Evolutionary conservation across 2,329 filamentous ascomycete species (phyloP).

Genomic region (Talaromyces marneffei): DNA sequence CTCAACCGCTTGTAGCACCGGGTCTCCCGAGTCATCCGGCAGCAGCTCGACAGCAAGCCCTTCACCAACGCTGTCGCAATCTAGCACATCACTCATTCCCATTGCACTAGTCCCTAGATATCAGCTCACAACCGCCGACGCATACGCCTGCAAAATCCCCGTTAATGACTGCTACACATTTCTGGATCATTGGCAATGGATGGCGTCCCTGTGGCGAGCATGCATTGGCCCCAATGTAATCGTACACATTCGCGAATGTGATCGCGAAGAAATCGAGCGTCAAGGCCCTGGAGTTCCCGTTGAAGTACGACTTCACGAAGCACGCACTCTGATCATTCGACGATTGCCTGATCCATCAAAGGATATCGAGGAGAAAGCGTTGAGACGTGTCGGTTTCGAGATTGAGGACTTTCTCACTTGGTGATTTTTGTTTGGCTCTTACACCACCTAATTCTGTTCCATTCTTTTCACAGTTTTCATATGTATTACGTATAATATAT

Average conservation of each 20-base stretch:
- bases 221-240: constrained; percentile 68
- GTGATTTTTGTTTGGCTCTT: constrained; percentile 28
- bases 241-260: constrained; percentile 39
- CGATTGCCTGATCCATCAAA: constrained; percentile 29
- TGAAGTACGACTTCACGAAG: constrained; percentile 50
- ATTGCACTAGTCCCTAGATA: constrained; percentile 74
- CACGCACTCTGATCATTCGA: constrained; percentile 49
- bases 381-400: constrained; percentile 77
- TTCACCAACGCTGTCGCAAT: constrained; percentile 1
- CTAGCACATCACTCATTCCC: constrained; percentile 43
- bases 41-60: constrained; percentile 20
- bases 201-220: constrained; percentile 87
- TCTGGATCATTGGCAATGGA: constrained; percentile 96
- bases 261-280: constrained; percentile 36
- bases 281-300: constrained; percentile 42
- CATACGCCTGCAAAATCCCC: constrained; percentile 65
- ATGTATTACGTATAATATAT: not conserved
- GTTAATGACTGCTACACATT: constrained; percentile 72
- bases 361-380: constrained; percentile 60
- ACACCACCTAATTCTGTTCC: not conserved
- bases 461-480: not conserved
- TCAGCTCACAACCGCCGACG: constrained; percentile 71
- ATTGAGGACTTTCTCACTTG: constrained; percentile 63
- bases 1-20: constrained; percentile 11
- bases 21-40: constrained; percentile 14